These are phyloP conservation scores for Botryobasidium botryosum DNA, from an alignment of 768 basidiomycete genomes.

Conservation along the genomic window DNA sequence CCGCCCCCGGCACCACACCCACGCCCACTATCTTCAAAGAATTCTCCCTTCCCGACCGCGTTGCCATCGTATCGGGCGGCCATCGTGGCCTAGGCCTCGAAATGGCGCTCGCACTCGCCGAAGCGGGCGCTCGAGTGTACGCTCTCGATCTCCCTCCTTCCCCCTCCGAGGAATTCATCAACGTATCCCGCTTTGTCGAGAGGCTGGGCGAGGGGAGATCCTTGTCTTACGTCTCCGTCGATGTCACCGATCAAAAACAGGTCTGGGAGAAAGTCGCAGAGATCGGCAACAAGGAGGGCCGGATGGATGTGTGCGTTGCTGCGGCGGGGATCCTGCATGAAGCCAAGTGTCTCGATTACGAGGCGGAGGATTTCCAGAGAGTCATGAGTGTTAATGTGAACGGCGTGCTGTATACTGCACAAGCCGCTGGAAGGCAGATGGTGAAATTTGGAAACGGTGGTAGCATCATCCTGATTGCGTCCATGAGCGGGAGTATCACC, in stretches of 20 bases:
- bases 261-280: constrained; percentile 39
- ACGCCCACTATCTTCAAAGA: constrained; percentile 13
- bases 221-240: constrained; percentile 43
- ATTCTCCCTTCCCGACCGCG: constrained; percentile 20
- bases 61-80: constrained; percentile 40
- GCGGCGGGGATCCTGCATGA: constrained; percentile 56
- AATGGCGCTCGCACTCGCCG: constrained; percentile 56
- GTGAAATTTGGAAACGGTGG: constrained; percentile 27
- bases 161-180: constrained; percentile 11
- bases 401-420: constrained; percentile 43
- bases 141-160: constrained; percentile 12
- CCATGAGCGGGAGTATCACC: constrained; percentile 50
- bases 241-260: constrained; percentile 45
- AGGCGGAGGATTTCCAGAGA: constrained; percentile 44
- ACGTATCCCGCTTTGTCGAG: constrained; percentile 26
- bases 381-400: constrained; percentile 50
- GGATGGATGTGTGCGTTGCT: constrained; percentile 62
- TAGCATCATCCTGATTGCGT: constrained; percentile 42
- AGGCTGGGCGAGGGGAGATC: constrained; percentile 25
- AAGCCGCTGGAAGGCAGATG: constrained; percentile 45
- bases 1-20: neutral
- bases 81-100: constrained; percentile 67
- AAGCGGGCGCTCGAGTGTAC: constrained; percentile 42
- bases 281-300: constrained; percentile 47
- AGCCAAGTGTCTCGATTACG: constrained; percentile 32